Percentiles rank a stretch among this genome's conserved stretches.
phyloP scores from a whole-genome alignment of 2,329 filamentous ascomycete species.

The Fonsecaea multimorphosa region DNA sequence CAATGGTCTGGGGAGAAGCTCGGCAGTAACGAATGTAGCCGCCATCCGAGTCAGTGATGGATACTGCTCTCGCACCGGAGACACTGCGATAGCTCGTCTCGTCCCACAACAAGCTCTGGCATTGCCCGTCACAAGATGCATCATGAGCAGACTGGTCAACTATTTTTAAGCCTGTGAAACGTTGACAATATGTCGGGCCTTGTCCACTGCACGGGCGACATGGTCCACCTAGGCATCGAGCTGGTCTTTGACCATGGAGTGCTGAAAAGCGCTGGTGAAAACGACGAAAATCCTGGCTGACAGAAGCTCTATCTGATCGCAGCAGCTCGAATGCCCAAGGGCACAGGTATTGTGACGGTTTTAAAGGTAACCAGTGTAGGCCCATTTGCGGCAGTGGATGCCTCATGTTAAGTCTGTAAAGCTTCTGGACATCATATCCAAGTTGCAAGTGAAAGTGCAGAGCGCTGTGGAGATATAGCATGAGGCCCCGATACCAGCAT shows the following conservation, averaged over 20 bases:
- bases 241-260: not conserved
- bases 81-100: not conserved
- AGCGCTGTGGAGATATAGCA: not conserved
- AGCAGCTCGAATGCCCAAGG: not conserved
- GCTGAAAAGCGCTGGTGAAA: not conserved
- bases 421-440: not conserved
- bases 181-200: not conserved
- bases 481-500: not conserved
- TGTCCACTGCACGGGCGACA: not conserved
- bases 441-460: not conserved
- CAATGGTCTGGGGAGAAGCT: not conserved
- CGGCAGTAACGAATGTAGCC: not conserved
- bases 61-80: not conserved
- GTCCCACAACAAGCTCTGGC: not conserved
- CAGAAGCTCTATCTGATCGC: not conserved
- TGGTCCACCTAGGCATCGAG: not conserved
- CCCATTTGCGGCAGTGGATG: not conserved
- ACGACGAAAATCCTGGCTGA: not conserved
- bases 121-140: not conserved
- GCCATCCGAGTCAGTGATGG: not conserved
- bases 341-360: not conserved
- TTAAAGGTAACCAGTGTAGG: not conserved
- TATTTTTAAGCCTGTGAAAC: not conserved
- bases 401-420: not conserved
- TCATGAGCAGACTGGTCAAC: not conserved